Evolutionary conservation across 2,329 filamentous ascomycete species (phyloP), one percentile per base, ranked within the genome.

Genomic region (Aspergillus sp.): DNA sequence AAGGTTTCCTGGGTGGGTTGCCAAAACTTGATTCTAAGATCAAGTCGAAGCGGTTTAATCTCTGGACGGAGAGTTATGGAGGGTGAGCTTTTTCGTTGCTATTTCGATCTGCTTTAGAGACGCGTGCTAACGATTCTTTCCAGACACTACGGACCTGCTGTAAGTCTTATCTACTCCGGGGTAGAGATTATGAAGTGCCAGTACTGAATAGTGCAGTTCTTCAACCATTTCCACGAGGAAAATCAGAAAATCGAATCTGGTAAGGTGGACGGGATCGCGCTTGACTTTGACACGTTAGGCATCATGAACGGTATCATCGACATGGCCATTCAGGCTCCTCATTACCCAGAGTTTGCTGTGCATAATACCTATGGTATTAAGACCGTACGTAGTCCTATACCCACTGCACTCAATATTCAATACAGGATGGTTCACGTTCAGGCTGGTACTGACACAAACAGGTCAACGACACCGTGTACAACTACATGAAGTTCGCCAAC

Each of bases 261-360:
- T 4, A 68, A 62, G 2, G 61, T 66, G 27, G 59, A 69, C 0
- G 77, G 77, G 8, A 69, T 74, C 28, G 63, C 72, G 9, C 69
- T 81, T 4, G 71, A 77, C 42, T 75, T 79, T 60, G 75, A 77
- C 52, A 73, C 74, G 0, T 67, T 79, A 27, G 73, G 77, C 2
- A 73, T 80, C 30, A 74, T 75, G 35, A 80, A 80, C 49, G 77
- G 75, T 3, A 77, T 80, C 54, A 75, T 80, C 54, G 74, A 76
- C 27, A 73, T 76, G 48, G 66, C 62, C 4, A 73, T 77, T 40
- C 78, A 81, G 47, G 67, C 66, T 9, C 63, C 56, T 5, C 62
- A 71, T 47, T 78, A 77, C 47, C 75, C 76, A 0, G 72, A 77
- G 42, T 77, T 78, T 46, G 74, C 75, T 1, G 64, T 72, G 19